Evolutionary conservation across 2,329 filamentous ascomycete species (phyloP).

Genomic region (Helicocarpus griseus): DNA sequence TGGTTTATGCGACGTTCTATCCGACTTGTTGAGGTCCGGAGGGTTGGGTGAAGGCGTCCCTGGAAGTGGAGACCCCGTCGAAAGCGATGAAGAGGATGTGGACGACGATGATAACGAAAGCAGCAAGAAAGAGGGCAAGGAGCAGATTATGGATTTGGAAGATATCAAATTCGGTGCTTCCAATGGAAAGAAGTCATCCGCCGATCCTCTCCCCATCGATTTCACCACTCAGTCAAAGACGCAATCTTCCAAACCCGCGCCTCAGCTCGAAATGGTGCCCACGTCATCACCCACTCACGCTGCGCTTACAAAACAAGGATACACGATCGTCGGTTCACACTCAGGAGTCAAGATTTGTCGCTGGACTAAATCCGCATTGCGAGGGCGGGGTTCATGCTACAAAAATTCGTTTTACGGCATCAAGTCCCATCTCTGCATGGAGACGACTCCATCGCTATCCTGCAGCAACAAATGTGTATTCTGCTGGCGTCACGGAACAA

Average conservation of each 20-base stretch:
- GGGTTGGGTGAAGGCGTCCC: constrained; percentile 55
- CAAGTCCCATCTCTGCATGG: constrained; percentile 94
- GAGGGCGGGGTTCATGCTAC: constrained; percentile 90
- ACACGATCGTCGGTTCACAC: constrained; percentile 88
- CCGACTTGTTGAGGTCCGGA: constrained; percentile 44
- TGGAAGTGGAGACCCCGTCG: constrained; percentile 72
- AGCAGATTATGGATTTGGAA: constrained; percentile 65
- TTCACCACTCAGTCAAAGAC: constrained; percentile 54
- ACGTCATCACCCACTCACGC: constrained; percentile 79
- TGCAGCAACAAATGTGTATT: constrained; percentile 99
- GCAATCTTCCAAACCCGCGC: constrained; percentile 21
- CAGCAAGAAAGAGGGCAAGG: constrained; percentile 28
- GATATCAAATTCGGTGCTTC: constrained; percentile 52
- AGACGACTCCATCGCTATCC: constrained; percentile 87
- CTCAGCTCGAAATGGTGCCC: constrained; percentile 83
- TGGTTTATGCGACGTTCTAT: constrained; percentile 63
- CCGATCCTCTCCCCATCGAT: constrained; percentile 57
- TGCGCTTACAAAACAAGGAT: constrained; percentile 90
- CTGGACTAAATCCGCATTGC: constrained; percentile 94
- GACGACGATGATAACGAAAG: constrained; percentile 45
- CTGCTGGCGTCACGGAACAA: constrained; percentile 96
- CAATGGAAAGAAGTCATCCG: constrained; percentile 3
- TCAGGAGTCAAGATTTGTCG: constrained; percentile 96
- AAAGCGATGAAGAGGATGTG: constrained; percentile 70
- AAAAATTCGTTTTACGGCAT: constrained; percentile 98